Conservation (phyloP, 164 flowering plant genomes). For the Pachysandra terminalis region DNA sequence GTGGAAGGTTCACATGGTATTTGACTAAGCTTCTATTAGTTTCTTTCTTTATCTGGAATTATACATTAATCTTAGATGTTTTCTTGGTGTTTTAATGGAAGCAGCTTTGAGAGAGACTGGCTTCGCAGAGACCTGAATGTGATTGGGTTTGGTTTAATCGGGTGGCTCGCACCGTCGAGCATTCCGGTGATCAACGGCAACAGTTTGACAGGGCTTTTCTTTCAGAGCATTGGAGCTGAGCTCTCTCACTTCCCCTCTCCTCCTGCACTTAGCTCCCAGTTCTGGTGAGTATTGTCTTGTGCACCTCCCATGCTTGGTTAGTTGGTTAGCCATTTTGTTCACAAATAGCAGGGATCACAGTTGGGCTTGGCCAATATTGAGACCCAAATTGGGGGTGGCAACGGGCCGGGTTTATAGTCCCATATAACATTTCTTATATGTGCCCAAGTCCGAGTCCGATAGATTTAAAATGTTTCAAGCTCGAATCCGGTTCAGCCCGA, state of each 20-base stretch:
- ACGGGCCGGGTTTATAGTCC: too few relatives aligned
- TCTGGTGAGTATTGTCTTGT: constrained; percentile 60
- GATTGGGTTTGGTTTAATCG: constrained; percentile 91
- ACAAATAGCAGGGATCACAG: too few relatives aligned
- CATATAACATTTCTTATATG: too few relatives aligned
- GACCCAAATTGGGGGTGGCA: too few relatives aligned
- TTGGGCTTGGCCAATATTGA: too few relatives aligned
- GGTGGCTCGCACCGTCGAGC: constrained; percentile 96
- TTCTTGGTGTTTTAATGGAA: too few relatives aligned
- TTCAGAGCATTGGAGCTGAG: constrained; percentile 80
- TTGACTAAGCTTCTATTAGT: background rate
- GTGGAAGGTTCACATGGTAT: constrained; percentile 72
- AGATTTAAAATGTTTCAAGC: too few relatives aligned
- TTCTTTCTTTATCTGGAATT: background rate
- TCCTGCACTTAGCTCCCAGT: constrained; percentile 74
- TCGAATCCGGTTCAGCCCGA: too few relatives aligned
- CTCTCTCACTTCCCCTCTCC: constrained; percentile 83
- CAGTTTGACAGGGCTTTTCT: constrained; percentile 90
- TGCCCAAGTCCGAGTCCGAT: too few relatives aligned
- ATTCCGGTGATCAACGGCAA: constrained; percentile 77
- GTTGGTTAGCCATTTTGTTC: too few relatives aligned
- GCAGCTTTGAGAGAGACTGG: constrained; percentile 81
- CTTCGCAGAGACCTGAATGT: constrained; percentile 74
- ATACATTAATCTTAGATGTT: background rate
- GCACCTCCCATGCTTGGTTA: too few relatives aligned